phyloP scores from a whole-genome alignment of 345 rosid species.

The Crucihimalaya himalaica region DNA sequence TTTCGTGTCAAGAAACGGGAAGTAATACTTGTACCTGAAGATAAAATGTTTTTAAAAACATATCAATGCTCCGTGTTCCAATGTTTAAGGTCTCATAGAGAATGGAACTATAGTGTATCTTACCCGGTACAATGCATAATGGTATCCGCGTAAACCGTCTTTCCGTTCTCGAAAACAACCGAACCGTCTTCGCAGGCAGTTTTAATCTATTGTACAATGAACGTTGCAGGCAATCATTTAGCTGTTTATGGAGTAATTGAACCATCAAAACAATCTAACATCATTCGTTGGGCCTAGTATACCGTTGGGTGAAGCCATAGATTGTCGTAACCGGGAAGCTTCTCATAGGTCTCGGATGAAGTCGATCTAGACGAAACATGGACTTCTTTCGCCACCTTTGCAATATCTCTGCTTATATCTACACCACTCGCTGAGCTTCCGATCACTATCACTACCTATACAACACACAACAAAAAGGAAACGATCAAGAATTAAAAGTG shows the following conservation, averaged over 20 bases:
- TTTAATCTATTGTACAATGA: slow-evolving; percentile 57
- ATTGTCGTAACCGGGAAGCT: slow-evolving; percentile 57
- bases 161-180: slow-evolving; percentile 62
- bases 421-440: slow-evolving; percentile 70
- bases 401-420: slow-evolving; percentile 75
- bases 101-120: not conserved
- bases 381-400: slow-evolving; percentile 80
- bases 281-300: not conserved
- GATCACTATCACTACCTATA: slow-evolving; percentile 75
- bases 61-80: not conserved
- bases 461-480: slow-evolving; percentile 8
- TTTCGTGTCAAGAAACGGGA: slow-evolving; percentile 82
- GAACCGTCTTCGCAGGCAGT: slow-evolving; percentile 57
- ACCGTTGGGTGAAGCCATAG: slow-evolving; percentile 91
- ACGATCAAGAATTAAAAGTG: slow-evolving; percentile 6
- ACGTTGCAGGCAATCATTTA: not conserved
- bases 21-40: slow-evolving; percentile 80
- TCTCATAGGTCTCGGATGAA: slow-evolving; percentile 50
- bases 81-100: not conserved
- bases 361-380: slow-evolving; percentile 70
- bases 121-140: slow-evolving; percentile 93
- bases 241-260: not conserved
- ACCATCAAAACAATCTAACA: not conserved
- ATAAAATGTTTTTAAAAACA: not conserved
- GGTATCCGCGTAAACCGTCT: slow-evolving; percentile 51